Conservation (phyloP, 1,284 basidiomycete genomes). For the Cryptococcus sp. region DNA sequence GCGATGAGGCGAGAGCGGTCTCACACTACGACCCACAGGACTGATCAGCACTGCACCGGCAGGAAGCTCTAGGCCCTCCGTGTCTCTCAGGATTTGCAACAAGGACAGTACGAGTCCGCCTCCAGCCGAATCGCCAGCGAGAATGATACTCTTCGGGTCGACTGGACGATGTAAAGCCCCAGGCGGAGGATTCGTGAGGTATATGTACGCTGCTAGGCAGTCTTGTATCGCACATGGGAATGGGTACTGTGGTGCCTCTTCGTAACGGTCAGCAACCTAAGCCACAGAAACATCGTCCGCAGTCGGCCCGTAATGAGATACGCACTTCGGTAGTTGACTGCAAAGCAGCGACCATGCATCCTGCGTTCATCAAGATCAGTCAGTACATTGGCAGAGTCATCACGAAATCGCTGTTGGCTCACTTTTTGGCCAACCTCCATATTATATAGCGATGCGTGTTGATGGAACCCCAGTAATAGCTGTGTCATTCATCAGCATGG, state of each 20-base stretch:
- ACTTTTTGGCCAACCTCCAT: conserved; percentile 58
- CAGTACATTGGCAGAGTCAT: background rate
- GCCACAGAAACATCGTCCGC: background rate
- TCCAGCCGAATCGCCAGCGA: conserved; percentile 90
- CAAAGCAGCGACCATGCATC: conserved; percentile 84
- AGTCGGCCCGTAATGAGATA: background rate
- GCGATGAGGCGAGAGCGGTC: too few species aligned
- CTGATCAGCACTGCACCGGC: conserved; percentile 83
- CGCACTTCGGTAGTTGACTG: conserved; percentile 75
- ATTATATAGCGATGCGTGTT: conserved; percentile 69
- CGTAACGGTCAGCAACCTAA: background rate
- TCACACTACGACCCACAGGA: conserved; percentile 55
- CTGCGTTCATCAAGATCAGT: conserved; percentile 64
- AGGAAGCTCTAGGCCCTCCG: conserved; percentile 70
- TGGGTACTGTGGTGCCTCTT: conserved; percentile 84
- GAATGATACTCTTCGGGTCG: conserved; percentile 75
- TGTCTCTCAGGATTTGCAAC: conserved; percentile 88
- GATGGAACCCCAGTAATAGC: conserved; percentile 59
- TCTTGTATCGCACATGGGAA: conserved; percentile 95
- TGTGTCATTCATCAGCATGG: conserved; percentile 9
- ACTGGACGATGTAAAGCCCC: conserved; percentile 74
- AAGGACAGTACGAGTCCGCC: conserved; percentile 83
- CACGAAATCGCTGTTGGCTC: conserved; percentile 26
- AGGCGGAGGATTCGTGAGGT: conserved; percentile 69
- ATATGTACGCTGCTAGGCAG: conserved; percentile 77